Conservation (phyloP, 1,284 basidiomycete species). For the Inonotus obliquus region DNA sequence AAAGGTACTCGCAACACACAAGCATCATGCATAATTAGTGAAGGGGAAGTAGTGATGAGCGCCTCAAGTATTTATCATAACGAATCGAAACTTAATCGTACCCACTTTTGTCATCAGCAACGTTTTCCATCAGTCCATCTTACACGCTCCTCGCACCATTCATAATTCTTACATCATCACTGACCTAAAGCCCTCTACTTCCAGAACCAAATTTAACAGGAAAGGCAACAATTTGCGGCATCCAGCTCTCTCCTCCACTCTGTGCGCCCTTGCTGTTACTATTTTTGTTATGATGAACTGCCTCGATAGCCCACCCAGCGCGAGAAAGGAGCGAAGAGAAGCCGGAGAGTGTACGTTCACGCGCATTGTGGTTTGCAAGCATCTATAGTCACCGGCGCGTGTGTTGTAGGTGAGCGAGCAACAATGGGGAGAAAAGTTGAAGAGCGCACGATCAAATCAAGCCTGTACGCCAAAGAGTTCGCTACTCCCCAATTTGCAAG, state of each 20-base stretch:
- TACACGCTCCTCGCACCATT: neutral
- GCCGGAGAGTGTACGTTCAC: conserved; percentile 20
- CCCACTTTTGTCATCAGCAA: too few relatives aligned
- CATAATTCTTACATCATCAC: neutral
- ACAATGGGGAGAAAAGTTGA: neutral
- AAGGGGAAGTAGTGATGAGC: too few relatives aligned
- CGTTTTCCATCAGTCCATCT: neutral
- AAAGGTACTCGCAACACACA: too few relatives aligned
- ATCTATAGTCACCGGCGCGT: conserved; percentile 17
- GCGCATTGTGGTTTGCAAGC: conserved; percentile 19
- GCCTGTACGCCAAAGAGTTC: conserved; percentile 16
- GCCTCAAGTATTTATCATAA: too few relatives aligned
- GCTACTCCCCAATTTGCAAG: conserved; percentile 20
- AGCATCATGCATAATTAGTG: too few relatives aligned
- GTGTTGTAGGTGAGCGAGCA: neutral
- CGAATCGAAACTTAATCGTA: too few relatives aligned
- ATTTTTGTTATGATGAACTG: conserved; percentile 1
- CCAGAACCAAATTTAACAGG: neutral
- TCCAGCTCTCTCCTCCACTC: conserved; percentile 11
- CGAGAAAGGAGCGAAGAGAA: conserved; percentile 12
- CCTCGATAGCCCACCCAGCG: conserved; percentile 19
- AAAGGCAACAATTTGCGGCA: conserved; percentile 15
- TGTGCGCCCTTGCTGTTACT: neutral
- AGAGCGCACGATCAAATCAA: conserved; percentile 19
- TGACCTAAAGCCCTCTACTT: neutral